Base-by-base conservation (phyloP, 805 yeast species). In the Myxozyma melibiosi region DNA sequence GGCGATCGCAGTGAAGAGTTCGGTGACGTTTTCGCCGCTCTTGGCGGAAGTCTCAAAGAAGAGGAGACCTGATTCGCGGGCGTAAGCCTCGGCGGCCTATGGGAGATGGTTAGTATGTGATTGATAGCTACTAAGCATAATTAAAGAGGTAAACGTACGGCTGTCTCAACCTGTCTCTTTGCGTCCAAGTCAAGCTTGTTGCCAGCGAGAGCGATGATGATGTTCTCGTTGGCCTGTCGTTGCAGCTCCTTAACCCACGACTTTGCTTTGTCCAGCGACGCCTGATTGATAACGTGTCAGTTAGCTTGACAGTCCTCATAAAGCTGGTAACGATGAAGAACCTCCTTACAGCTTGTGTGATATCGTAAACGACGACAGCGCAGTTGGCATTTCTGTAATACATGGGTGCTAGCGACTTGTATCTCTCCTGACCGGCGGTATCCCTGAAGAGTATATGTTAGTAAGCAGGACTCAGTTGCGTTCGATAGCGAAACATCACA, bases 341-440 rank as follows among this genome's bases (percentile, higher is more conserved):
- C 25, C 38, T n/a, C 49, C 67, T 11, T 58, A 67, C 71, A 5
- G 74, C 62, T 55, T 83, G 85, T 1, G 87, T 83, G 50, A 91
- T 70, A 69, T 94, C 98, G 69, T 86, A 92, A 22, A 95, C 96
- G 0, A 94, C 86, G 24, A 94, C 77, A 0, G 98, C 98, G 28
- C 86, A 81, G 67, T 87, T 83, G 1, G 94, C 85, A 65, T 88
- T 86, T 53, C 95, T 74, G 68, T 88, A 87, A 69, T 88, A 87
- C 85, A 88, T 84, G 16, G 95, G 94, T 0, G 94, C 90, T 61
- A 87, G 73, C 18, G 89, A 84, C 67, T 86, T 88, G 75, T 88
- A 88, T 48, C 95, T 76, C 69, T 87, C 95, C 70, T 87, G 99
- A 25, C 99, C 99, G 0, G 99, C 99, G 13, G 99, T 92, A 70